A percentile compares a stretch with the other conserved stretches of the same genome.
Evolutionary conservation across 306 rosid species (phyloP).

Genomic region (Mucuna pruriens): DNA sequence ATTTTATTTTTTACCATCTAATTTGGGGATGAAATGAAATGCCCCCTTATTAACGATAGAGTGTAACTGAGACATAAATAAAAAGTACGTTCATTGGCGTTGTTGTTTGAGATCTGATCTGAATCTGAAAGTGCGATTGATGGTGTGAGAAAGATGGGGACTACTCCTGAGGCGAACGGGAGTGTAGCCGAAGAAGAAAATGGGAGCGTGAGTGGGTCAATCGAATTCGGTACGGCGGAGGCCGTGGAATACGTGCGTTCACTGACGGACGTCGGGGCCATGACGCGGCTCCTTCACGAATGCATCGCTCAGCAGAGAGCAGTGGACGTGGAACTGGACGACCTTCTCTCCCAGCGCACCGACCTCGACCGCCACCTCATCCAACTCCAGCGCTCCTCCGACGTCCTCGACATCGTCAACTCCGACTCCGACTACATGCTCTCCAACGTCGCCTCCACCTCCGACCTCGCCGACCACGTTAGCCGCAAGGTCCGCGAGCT

Average conservation of each 20-base stretch:
- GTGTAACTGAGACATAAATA: not conserved
- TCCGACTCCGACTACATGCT: constrained; percentile 66
- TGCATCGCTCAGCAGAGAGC: constrained; percentile 57
- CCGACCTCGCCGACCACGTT: constrained; percentile 51
- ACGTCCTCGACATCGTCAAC: constrained; percentile 70
- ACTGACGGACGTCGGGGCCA: constrained; percentile 53
- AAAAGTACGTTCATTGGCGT: not conserved
- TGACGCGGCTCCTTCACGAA: constrained; percentile 52
- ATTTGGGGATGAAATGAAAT: not conserved
- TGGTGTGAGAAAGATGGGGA: constrained; percentile 8
- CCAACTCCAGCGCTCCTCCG: constrained; percentile 70
- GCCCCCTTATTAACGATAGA: not conserved
- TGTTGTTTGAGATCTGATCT: not conserved
- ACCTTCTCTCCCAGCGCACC: constrained; percentile 73
- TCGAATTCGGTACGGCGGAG: constrained; percentile 46
- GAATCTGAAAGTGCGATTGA: not conserved
- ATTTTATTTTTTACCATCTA: not conserved
- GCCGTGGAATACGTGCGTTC: constrained; percentile 48
- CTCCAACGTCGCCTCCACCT: constrained; percentile 50
- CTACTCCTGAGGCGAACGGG: not conserved
- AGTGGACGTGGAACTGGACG: constrained; percentile 68
- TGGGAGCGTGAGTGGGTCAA: constrained; percentile 32
- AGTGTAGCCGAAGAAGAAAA: constrained; percentile 38
- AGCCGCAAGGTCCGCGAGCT: constrained; percentile 88
- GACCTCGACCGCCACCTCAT: constrained; percentile 80